These are phyloP conservation scores for Guadua angustifolia DNA, from an alignment of 176 grass and related monocot species.

Conservation along the genomic window DNA sequence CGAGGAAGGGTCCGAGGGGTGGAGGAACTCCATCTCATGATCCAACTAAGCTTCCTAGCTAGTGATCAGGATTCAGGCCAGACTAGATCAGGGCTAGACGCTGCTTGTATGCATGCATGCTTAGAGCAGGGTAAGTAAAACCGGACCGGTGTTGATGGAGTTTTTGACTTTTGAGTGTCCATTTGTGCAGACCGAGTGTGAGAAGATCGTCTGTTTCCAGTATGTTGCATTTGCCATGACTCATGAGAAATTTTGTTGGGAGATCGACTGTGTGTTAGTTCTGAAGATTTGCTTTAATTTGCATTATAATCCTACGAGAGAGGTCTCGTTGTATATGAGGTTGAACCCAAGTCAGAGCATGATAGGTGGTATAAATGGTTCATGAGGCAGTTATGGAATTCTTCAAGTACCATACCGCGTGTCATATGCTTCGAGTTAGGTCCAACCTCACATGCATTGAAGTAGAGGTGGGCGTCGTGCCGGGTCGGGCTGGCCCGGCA, in stretches of 20 bases:
- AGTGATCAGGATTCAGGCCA: background rate
- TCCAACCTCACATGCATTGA: too few species aligned
- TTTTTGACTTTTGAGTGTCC: background rate
- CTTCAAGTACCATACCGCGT: too few species aligned
- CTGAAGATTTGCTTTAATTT: background rate
- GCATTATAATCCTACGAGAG: background rate
- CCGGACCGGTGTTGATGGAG: background rate
- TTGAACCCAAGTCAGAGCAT: too few species aligned
- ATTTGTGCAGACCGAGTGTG: constrained; percentile 1
- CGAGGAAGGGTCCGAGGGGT: constrained; percentile 75
- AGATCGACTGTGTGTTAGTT: background rate
- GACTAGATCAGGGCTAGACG: background rate
- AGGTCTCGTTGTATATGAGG: too few species aligned
- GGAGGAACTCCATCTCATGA: constrained; percentile 94
- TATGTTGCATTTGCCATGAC: background rate
- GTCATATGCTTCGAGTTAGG: too few species aligned
- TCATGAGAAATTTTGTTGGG: background rate
- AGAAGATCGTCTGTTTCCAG: background rate
- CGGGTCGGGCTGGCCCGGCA: too few species aligned
- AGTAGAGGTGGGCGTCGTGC: too few species aligned
- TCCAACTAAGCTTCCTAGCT: background rate
- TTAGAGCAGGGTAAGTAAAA: background rate
- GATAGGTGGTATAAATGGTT: too few species aligned
- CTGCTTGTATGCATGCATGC: background rate
- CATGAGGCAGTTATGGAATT: too few species aligned